Base-by-base conservation (phyloP, 1,139 yeast species). In the Taphrina populina region DNA sequence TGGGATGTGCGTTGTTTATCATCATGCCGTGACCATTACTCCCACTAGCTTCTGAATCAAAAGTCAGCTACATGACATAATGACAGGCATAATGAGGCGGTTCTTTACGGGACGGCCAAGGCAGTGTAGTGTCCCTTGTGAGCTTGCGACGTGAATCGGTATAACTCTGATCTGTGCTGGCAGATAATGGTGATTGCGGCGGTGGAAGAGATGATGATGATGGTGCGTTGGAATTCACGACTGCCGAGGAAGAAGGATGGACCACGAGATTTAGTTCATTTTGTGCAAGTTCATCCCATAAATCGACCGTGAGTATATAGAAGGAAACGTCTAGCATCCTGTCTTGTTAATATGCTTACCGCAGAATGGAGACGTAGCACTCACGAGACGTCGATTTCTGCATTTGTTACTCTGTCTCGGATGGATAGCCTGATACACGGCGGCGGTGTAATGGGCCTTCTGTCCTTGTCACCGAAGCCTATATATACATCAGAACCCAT, bases 401-500 rank as follows among this genome's bases (percentile, higher is more conserved):
- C 52, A 17, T 67, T 68, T 0, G 71, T 68, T 13, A 57, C 59
- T 24, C 62, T 53, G 56, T 72, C 70, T 32, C 54, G 62, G 21
- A 73, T 63, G 3, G 63, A 59, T 17, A 73, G 62, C 35, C 69
- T 65, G 20, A 73, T 67, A 59, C 76, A 73, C 1, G 76, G 77
- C 6, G 76, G 76, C 6, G 77, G 77, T 2, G 75, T 69, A 29
- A 73, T 69, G 46, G 72, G 75, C 29, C 77, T 64, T 37, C 76
- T 67, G 59, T 73, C 77, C 62, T 60, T 36, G 29, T 40, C 36
- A 19, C 39, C 45, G 27, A 49, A 23, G 19, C 45, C 43, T 37
- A 30, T 19, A n/a, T 19, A 15, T n/a, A 5, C n/a, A 13, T 17
- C 17, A 20, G 21, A 11, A 20, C 4, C 8, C 21, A 27, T 17